Evolutionary conservation across 1,139 yeast species (phyloP).

Genomic region (Pichia terricola): DNA sequence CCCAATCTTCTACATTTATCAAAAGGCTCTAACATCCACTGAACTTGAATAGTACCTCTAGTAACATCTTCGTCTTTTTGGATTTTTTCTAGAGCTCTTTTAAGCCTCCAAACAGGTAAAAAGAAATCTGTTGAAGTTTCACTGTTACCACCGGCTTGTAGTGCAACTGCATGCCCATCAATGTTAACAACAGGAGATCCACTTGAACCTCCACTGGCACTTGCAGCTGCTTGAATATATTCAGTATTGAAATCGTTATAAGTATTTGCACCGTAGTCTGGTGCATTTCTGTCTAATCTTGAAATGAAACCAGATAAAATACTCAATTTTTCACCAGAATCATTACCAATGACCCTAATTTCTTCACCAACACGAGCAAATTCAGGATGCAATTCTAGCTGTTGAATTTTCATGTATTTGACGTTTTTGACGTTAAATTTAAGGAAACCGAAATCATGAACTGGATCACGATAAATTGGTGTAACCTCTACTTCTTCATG

Average conservation of each 20-base stretch:
- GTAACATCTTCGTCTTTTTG: constrained; percentile 53
- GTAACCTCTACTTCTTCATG: constrained; percentile 88
- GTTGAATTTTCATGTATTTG: constrained; percentile 63
- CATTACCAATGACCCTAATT: constrained; percentile 91
- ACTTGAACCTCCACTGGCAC: constrained; percentile 92
- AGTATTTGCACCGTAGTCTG: constrained; percentile 83
- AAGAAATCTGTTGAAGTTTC: constrained; percentile 92
- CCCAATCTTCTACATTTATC: constrained; percentile 90
- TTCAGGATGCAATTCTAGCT: constrained; percentile 66
- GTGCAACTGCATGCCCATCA: constrained; percentile 80
- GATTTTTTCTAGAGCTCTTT: constrained; percentile 69
- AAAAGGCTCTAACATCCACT: constrained; percentile 79
- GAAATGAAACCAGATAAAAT: constrained; percentile 86
- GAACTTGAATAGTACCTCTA: constrained; percentile 83
- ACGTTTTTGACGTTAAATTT: constrained; percentile 64
- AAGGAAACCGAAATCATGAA: constrained; percentile 77
- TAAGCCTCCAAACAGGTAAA: constrained; percentile 74
- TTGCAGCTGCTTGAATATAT: constrained; percentile 93
- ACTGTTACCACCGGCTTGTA: constrained; percentile 90
- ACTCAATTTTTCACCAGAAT: constrained; percentile 89
- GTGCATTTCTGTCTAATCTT: constrained; percentile 87
- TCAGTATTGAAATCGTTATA: constrained; percentile 94
- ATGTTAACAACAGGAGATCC: constrained; percentile 92
- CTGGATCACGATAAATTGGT: constrained; percentile 78
- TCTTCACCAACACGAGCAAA: constrained; percentile 84